These are phyloP conservation scores for Acacia concinna DNA, from an alignment of 331 rosid genomes.

Conservation along the genomic window DNA sequence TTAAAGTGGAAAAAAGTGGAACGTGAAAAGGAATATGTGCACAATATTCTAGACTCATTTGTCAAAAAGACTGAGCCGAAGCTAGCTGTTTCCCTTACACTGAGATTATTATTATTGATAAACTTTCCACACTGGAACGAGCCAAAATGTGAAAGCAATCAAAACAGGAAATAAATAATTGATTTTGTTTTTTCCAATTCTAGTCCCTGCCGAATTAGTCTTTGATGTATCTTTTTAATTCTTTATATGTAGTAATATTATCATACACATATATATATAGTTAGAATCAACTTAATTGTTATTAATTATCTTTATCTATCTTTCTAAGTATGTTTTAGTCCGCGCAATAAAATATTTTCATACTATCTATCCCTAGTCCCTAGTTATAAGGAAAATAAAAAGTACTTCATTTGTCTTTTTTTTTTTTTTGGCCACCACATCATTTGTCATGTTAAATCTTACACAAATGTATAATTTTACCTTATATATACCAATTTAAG, in stretches of 20 bases:
- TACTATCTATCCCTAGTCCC: too few species aligned
- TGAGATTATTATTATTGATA: not conserved
- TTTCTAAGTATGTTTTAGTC: not conserved
- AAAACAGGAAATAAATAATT: not conserved
- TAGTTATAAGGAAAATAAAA: too few species aligned
- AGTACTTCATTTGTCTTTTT: not conserved
- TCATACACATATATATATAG: not conserved
- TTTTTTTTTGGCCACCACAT: too few species aligned
- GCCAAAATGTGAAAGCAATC: not conserved
- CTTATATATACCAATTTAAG: too few species aligned
- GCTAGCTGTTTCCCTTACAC: not conserved
- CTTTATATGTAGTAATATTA: not conserved
- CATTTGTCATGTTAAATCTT: too few species aligned
- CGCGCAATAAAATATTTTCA: not conserved
- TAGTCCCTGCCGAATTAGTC: not conserved
- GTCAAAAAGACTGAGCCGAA: not conserved
- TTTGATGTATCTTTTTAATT: not conserved
- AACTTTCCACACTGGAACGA: not conserved
- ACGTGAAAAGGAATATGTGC: not conserved
- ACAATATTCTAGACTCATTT: not conserved
- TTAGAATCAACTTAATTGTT: not conserved
- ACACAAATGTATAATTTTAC: not conserved
- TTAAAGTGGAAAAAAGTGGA: not conserved
- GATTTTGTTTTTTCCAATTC: not conserved
- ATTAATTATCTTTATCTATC: not conserved